Evolutionary conservation across 768 basidiomycete species (phyloP).

Genomic region (Rhodotorula paludigena): DNA sequence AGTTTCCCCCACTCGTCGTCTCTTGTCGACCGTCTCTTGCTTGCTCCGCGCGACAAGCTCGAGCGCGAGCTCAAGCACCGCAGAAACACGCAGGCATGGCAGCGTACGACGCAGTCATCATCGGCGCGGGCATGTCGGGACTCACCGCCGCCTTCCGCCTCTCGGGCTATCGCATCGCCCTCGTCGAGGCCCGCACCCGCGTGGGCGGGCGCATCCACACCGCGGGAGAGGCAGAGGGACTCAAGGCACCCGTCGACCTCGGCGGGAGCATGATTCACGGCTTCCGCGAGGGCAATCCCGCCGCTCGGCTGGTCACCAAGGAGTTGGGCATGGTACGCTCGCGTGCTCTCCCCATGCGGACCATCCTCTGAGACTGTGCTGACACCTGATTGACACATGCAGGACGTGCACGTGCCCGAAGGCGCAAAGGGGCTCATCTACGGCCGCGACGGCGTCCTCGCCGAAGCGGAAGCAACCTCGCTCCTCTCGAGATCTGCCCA

Average conservation of each 20-base stretch:
- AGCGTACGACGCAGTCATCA: constrained; percentile 11
- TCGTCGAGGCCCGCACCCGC: constrained; percentile 32
- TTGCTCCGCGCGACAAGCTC: too few species aligned
- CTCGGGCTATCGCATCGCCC: not conserved
- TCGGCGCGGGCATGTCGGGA: constrained; percentile 23
- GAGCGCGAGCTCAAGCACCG: too few species aligned
- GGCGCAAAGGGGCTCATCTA: constrained; percentile 30
- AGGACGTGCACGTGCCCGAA: constrained; percentile 24
- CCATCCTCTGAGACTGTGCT: too few species aligned
- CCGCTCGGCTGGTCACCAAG: not conserved
- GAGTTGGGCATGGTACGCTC: constrained; percentile 11
- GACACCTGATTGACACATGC: not conserved
- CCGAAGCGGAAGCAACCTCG: constrained; percentile 10
- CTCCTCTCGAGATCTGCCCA: constrained; percentile 23
- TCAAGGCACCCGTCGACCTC: constrained; percentile 22
- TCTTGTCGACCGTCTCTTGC: too few species aligned
- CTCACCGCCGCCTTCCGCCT: constrained; percentile 29
- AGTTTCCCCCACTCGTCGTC: too few species aligned
- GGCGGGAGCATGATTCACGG: constrained; percentile 32
- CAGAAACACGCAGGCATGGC: not conserved
- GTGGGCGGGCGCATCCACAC: constrained; percentile 31
- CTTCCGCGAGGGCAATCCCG: constrained; percentile 28
- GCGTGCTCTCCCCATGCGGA: not conserved
- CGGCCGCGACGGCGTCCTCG: constrained; percentile 13
- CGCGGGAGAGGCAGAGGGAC: not conserved